These are phyloP conservation scores for Aspergillus aculeatus DNA, from an alignment of 2,329 filamentous ascomycete genomes.

Conservation along the genomic window DNA sequence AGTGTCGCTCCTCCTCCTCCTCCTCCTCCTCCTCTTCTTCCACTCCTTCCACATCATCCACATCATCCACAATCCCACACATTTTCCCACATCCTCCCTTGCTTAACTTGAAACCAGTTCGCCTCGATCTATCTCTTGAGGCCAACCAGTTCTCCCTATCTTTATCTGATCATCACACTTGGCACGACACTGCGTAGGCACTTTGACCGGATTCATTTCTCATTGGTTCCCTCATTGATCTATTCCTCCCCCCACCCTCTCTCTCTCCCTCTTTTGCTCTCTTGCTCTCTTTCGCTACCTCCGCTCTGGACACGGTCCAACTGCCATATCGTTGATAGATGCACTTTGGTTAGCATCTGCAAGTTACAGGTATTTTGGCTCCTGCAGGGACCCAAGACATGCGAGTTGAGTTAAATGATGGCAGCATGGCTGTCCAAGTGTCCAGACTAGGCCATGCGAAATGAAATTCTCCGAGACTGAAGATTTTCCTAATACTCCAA, in stretches of 20 bases:
- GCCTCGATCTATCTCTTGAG: background rate
- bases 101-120: constrained; percentile 5
- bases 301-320: background rate
- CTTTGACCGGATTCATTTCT: background rate
- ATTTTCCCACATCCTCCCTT: background rate
- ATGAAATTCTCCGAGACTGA: background rate
- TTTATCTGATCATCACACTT: constrained; percentile 7
- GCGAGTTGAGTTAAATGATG: too few relatives aligned
- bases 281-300: background rate
- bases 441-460: background rate
- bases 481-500: background rate
- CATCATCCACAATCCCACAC: background rate
- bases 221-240: background rate
- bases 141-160: background rate
- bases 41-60: background rate
- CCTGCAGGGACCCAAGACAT: background rate
- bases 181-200: background rate
- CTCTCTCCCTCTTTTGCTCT: too few relatives aligned
- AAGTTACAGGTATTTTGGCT: background rate
- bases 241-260: too few relatives aligned
- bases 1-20: too few relatives aligned
- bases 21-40: too few relatives aligned
- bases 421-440: background rate
- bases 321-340: background rate
- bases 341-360: background rate